phyloP scores from a whole-genome alignment of 306 rosid species.

The Trichosanthes cucumerina region DNA sequence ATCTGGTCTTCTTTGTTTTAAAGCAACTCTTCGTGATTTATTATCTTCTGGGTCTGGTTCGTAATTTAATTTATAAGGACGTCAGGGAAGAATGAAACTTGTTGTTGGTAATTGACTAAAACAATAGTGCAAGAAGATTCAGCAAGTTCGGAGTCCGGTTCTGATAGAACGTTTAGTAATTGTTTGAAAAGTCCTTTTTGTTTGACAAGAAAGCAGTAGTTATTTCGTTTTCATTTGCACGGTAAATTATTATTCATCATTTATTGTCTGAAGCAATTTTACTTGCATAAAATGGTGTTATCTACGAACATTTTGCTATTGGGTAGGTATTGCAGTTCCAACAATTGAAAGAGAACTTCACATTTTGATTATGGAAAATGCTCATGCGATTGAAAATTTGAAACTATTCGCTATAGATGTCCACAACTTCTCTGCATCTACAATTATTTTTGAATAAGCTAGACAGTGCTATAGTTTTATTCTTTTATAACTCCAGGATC shows the following conservation, averaged over 20 bases:
- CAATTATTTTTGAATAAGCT: neutral
- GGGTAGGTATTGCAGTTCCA: neutral
- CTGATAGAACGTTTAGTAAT: neutral
- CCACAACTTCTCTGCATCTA: conserved; percentile 11
- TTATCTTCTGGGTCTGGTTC: neutral
- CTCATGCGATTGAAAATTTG: neutral
- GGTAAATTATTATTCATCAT: neutral
- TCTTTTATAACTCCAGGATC: conserved; percentile 30
- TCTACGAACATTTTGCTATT: neutral
- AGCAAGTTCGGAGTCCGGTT: neutral
- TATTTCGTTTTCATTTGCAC: neutral
- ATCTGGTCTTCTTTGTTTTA: neutral
- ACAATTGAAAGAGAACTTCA: neutral
- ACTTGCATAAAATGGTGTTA: neutral
- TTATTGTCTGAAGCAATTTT: neutral
- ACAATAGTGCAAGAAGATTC: neutral
- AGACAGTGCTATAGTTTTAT: neutral
- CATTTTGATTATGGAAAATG: neutral
- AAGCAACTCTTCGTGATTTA: neutral
- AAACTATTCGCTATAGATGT: neutral
- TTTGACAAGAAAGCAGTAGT: neutral
- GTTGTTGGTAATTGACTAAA: neutral
- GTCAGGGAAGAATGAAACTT: neutral
- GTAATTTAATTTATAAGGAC: neutral
- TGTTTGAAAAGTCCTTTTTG: neutral